These are phyloP conservation scores for Fennellomyces sp. DNA, from an alignment of 371 early-diverging fungal genomes.

Conservation along the genomic window DNA sequence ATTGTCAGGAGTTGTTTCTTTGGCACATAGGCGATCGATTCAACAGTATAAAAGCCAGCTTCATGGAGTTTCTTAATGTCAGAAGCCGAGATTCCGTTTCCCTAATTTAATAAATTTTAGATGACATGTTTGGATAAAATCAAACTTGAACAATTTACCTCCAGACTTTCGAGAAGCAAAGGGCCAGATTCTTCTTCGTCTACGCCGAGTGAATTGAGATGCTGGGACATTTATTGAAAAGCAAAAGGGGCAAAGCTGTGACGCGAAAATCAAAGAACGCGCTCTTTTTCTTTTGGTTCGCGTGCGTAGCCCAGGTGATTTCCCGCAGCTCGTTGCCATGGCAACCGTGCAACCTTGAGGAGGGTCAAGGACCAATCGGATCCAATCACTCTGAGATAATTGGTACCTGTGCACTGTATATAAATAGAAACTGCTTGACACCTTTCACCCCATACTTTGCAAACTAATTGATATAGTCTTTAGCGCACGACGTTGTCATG, in stretches of 20 bases:
- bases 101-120: constrained; percentile 37
- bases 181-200: constrained; percentile 31
- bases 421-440: too few species aligned
- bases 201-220: constrained; percentile 7
- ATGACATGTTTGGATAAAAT: neutral
- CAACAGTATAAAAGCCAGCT: constrained; percentile 95
- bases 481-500: too few species aligned
- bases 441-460: too few species aligned
- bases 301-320: neutral
- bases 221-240: constrained; percentile 22
- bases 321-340: neutral
- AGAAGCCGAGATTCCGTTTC: constrained; percentile 80
- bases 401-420: too few species aligned
- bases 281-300: too few species aligned
- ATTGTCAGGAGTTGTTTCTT: constrained; percentile 90
- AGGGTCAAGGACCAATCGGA: too few species aligned
- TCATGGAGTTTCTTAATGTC: constrained; percentile 91
- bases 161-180: constrained; percentile 21
- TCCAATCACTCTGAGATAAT: too few species aligned
- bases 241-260: neutral
- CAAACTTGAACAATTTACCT: constrained; percentile 9
- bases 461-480: too few species aligned
- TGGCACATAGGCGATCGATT: constrained; percentile 96
- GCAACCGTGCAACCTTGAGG: constrained; percentile 2
- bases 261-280: neutral